Percentiles rank a stretch among this genome's conserved stretches.
Conservation (phyloP, 371 early-diverging fungal species). For the Nosema muscidifuracis region DNA sequence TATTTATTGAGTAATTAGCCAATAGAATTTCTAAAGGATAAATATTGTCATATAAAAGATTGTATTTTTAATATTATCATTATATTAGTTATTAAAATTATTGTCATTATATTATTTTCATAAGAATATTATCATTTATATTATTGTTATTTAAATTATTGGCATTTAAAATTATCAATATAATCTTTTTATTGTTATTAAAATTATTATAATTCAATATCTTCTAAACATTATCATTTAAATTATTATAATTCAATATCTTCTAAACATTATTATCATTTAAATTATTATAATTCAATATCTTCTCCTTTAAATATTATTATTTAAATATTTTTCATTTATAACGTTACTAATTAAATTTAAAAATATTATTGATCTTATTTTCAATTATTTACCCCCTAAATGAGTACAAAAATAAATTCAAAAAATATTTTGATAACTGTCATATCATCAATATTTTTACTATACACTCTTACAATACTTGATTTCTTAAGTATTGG, state of each 20-base stretch:
- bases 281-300: not conserved
- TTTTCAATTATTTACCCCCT: no score
- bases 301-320: not conserved
- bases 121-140: no score
- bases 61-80: no score
- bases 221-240: not conserved
- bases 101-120: no score
- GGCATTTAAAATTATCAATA: no score
- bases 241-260: not conserved
- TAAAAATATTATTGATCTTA: not conserved
- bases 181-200: not conserved
- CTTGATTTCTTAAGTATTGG: slow-evolving; percentile 17
- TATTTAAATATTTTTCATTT: not conserved
- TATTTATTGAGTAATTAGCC: no score
- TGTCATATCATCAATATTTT: slow-evolving; percentile 9
- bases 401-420: not conserved
- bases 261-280: not conserved
- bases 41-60: no score
- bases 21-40: no score
- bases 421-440: not conserved
- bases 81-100: no score
- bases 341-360: no score
- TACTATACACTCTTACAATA: slow-evolving; percentile 8
- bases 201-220: no score
- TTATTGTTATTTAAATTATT: no score